Conservation (phyloP, 257 asterid species). For the Datura wrightii region DNA sequence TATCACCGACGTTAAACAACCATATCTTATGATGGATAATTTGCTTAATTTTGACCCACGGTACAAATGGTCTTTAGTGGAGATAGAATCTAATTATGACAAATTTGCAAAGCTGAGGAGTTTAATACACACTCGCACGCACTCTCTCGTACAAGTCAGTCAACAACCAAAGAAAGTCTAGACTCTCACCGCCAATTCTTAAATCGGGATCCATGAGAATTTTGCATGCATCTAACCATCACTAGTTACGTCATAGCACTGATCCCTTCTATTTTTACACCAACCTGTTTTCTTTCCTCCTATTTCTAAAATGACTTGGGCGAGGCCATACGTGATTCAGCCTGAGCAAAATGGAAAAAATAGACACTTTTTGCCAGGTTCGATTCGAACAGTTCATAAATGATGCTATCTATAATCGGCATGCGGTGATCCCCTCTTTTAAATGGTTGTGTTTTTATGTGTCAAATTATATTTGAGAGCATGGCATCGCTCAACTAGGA, state of each 20-base stretch:
- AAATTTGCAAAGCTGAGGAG: neutral
- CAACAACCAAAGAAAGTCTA: neutral
- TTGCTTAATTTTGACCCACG: neutral
- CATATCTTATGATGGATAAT: constrained; percentile 6
- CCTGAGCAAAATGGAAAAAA: neutral
- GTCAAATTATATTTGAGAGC: neutral
- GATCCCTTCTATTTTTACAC: neutral
- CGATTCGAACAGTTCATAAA: neutral
- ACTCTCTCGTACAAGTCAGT: neutral
- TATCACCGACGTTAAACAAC: neutral
- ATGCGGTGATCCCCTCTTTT: neutral
- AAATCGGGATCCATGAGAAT: neutral
- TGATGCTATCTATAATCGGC: neutral
- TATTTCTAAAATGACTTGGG: neutral
- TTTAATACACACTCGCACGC: neutral
- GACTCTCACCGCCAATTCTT: neutral
- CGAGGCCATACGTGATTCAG: neutral
- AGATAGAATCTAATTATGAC: neutral
- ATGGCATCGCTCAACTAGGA: neutral
- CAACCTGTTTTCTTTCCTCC: neutral
- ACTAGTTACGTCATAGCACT: neutral
- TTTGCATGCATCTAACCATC: neutral
- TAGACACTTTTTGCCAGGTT: neutral
- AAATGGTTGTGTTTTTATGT: neutral
- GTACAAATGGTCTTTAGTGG: neutral